These are phyloP conservation scores for Musa itinerans DNA, from an alignment of 176 grass and related monocot genomes.

Conservation along the genomic window DNA sequence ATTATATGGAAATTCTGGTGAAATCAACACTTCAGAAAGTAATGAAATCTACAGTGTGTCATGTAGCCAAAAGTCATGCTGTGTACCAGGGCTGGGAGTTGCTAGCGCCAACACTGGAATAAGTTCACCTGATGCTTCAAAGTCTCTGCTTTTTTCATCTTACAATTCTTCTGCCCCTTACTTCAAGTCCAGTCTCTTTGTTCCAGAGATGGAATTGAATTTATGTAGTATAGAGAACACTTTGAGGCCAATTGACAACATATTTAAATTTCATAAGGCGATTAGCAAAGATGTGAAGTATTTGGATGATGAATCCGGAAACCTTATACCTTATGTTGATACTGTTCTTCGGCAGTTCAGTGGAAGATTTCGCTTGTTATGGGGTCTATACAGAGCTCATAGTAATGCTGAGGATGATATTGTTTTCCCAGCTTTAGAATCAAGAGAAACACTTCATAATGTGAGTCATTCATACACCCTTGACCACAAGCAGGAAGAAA, in stretches of 20 bases:
- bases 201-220: slow-evolving; percentile 37
- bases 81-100: slow-evolving; percentile 61
- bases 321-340: slow-evolving; percentile 63
- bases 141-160: slow-evolving; percentile 33
- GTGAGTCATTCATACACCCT: slow-evolving; percentile 86
- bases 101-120: slow-evolving; percentile 40
- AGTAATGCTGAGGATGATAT: slow-evolving; percentile 91
- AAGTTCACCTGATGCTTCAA: slow-evolving; percentile 30
- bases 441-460: slow-evolving; percentile 70
- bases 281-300: slow-evolving; percentile 87
- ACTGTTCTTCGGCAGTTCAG: slow-evolving; percentile 53
- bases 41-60: slow-evolving; percentile 15
- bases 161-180: slow-evolving; percentile 59
- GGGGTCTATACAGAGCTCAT: slow-evolving; percentile 87
- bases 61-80: slow-evolving; percentile 39
- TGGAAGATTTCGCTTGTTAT: slow-evolving; percentile 83
- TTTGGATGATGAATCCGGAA: slow-evolving; percentile 69
- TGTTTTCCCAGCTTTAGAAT: slow-evolving; percentile 91
- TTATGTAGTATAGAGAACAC: slow-evolving; percentile 39
- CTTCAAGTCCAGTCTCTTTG: slow-evolving; percentile 72
- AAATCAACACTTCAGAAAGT: slow-evolving; percentile 30
- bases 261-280: slow-evolving; percentile 94
- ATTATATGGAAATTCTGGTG: slow-evolving; percentile 27
- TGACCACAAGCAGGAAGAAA: slow-evolving; percentile 86
- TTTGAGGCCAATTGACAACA: slow-evolving; percentile 67